Base-by-base conservation (phyloP, 2,329 filamentous ascomycete genomes). In the Xylaria sp. region DNA sequence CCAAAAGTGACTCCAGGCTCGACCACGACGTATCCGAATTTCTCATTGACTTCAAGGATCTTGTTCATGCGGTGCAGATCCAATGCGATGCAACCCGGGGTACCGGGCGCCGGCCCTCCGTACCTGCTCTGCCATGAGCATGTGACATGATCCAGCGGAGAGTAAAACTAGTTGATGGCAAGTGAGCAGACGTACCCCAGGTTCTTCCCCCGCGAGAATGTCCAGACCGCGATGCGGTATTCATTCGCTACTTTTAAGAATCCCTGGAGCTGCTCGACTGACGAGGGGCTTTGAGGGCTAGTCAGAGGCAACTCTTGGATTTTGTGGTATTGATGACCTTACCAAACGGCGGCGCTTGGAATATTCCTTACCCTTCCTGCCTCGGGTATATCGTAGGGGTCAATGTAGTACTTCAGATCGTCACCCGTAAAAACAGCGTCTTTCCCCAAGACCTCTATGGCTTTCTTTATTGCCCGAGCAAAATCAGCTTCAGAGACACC, bases 1-100 rank as follows among this genome's bases (percentile, higher is more conserved):
- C 76, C 76, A 57, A 81, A 83, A 0, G 79, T 80, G 6, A 83
- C 81, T 2, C 81, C 81, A 0, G 76, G 76, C 63, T 82, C 80
- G 15, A 82, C 78, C 3, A 82, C 78, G 2, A 79, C 78, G 55
- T 81, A 82, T 5, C 76, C 73, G 46, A 78, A 77, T 43, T 79
- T 75, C 33, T 76, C 76, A 62, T 77, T 79, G 49, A 81, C 77
- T 63, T 81, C 78, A 25, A 82, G 69, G 59, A 82, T 76, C 55
- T 74, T 76, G 64, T 79, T 73, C 77, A 82, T 80, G 33, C 77
- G 75, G 58, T 77, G 79, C 1, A 83, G 71, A 63, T 83, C 79
- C 17, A 84, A 65, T 0, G 79, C 79, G 5, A 83, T 74, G 23
- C 76, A 79, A 0, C 81, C 81, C 2, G 75, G 77, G 14, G 82